Base-by-base conservation (phyloP, 805 yeast species). In the Metschnikowia proteae region DNA sequence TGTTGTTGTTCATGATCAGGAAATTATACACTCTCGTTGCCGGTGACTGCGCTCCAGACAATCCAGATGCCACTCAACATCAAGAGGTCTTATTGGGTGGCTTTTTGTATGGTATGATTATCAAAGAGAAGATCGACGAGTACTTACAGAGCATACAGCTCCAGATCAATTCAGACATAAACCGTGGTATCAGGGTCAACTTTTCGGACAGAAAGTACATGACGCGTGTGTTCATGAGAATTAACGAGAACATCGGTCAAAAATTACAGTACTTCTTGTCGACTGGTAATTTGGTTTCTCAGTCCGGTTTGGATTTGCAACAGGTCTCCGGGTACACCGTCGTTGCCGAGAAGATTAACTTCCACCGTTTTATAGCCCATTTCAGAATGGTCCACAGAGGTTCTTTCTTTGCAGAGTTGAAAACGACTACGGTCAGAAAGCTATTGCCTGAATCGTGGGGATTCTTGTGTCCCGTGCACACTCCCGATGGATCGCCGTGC, bases 381-480 rank as follows among this genome's bases (percentile, higher is more conserved):
- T 94, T 94, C 80, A 78, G 99, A 73, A 94, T 94, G 99, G 98
- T 94, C 46, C 99, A 94, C 71, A 86, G 99, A 82, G 99, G 99
- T 70, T 89, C 98, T 56, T 94, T 94, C 83, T 94, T 94, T 67
- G 97, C 99, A 39, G 96, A 92, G 68, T 79, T 94, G 72, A 94
- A 94, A 67, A 94, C 99, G 37, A 94, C 99, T 25, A 86, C 98
- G 1, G 99, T 94, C 43, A 83, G 99, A 75, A 94, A 94, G 68
- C 75, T 94, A 60, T 78, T 94, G 50, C 99, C 99, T 1, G 99
- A 94, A 68, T 88, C 97, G 1, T 94, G 99, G 99, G 99, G 99
- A 3, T 94, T 94, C 80, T 72, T 94, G 60, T 94, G 99, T 73
- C 99, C 99, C 9, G 99, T 94, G 25, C 99, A 94, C 69, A 94